Evolutionary conservation across 495 filamentous ascomycete species (phyloP).

Genomic region (Talaromyces adpressus): DNA sequence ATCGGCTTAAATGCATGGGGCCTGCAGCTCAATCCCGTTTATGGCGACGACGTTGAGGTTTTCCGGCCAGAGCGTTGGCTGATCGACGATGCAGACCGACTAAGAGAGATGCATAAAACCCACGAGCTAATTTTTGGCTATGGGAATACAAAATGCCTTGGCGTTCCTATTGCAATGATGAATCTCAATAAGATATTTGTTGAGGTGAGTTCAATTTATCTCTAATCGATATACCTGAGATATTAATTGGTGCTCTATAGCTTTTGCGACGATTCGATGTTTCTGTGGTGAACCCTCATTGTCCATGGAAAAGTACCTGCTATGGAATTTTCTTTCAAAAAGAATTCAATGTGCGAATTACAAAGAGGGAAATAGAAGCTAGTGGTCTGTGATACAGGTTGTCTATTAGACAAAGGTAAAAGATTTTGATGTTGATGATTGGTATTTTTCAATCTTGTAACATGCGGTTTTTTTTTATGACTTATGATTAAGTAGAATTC

Average conservation of each 20-base stretch:
- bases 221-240: too few species aligned
- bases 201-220: background rate
- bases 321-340: constrained; percentile 48
- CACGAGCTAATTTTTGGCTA: constrained; percentile 2
- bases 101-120: background rate
- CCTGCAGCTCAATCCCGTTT: constrained; percentile 18
- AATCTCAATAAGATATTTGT: background rate
- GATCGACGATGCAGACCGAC: background rate
- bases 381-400: too few species aligned
- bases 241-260: background rate
- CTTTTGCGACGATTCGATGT: background rate
- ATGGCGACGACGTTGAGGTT: constrained; percentile 13
- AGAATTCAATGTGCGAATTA: constrained; percentile 8
- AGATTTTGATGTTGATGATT: too few species aligned
- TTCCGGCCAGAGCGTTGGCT: constrained; percentile 21
- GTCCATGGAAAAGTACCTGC: constrained; percentile 24
- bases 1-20: constrained; percentile 41
- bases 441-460: too few species aligned
- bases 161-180: constrained; percentile 1
- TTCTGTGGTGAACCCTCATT: background rate
- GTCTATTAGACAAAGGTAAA: too few species aligned
- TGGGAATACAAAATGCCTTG: background rate
- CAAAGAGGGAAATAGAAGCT: too few species aligned
- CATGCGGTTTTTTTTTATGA: too few species aligned
- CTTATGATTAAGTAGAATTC: too few species aligned